Evolutionary conservation across 2,329 filamentous ascomycete species (phyloP), one percentile per base, ranked within the genome.

Genomic region (Cercospora zeina): DNA sequence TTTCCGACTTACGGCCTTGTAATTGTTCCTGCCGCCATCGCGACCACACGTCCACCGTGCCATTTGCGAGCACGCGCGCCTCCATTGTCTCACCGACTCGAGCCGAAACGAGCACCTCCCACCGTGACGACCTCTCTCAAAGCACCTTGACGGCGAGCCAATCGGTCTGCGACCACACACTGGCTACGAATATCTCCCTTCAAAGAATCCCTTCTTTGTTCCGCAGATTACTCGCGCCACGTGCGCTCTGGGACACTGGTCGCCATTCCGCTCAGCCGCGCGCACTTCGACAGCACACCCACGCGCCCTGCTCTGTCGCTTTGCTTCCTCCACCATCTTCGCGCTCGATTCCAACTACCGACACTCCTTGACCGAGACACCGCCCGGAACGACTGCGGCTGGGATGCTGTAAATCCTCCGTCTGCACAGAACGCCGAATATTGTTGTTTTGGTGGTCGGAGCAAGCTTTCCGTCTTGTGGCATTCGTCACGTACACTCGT

Each of bases 401-500:
- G 71, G 65, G 55, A 73, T 73, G 71, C 65, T 60, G 57, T 73
- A 68, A 67, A 49, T 55, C 61, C 58, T 50, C 47, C 63, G 55
- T 39, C 31, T 63, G 62, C 49, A 58, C 42, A 54, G 53, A 59
- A 61, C 56, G 34, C 42, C 59, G 47, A 27, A 54, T 42, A 45
- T 51, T 45, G 54, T 58, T 56, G 60, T 66, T 67, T 68, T 68
- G 65, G 24, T 66, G 31, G 45, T 54, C 56, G 62, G 42, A 68
- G 64, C 66, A 68, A 64, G 67, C 65, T 30, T 68, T 67, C 24
- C 60, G 61, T 66, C 63, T 69, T 68, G 71, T 71, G 71, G 69
- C 70, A 68, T 66, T 76, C 71, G 79, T 81, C 79, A 81, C 79
- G 74, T 79, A 78, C 80, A 81, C 77, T 82, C 80, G 79, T 81